These are phyloP conservation scores for Suhomyces wounanorum DNA, from an alignment of 1,139 yeast species.

Conservation along the genomic window DNA sequence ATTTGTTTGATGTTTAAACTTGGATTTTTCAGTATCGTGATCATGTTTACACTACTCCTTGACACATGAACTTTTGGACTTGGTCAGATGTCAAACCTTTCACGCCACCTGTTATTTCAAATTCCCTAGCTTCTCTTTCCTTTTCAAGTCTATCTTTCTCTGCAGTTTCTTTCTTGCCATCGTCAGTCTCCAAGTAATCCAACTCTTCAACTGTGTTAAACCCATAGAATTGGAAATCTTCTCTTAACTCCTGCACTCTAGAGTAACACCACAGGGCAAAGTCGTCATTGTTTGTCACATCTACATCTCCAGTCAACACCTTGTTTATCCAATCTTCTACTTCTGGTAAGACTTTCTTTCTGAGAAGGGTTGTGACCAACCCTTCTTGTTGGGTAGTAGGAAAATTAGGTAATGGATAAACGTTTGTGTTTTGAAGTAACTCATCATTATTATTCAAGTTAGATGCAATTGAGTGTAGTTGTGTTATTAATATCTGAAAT, in stretches of 20 bases:
- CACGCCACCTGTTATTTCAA: slow-evolving; percentile 34
- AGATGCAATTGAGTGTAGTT: slow-evolving; percentile 69
- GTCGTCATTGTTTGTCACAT: slow-evolving; percentile 47
- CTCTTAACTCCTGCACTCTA: slow-evolving; percentile 52
- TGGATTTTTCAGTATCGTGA: not conserved
- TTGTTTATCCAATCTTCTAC: slow-evolving; percentile 81
- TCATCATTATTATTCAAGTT: slow-evolving; percentile 66
- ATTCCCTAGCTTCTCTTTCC: slow-evolving; percentile 30
- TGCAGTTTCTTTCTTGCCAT: slow-evolving; percentile 40
- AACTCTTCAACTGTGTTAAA: slow-evolving; percentile 55
- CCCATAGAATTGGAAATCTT: slow-evolving; percentile 64
- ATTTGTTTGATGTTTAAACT: not conserved
- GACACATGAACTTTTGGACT: slow-evolving; percentile 45
- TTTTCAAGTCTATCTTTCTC: slow-evolving; percentile 30
- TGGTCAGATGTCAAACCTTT: slow-evolving; percentile 39
- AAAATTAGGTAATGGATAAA: slow-evolving; percentile 78
- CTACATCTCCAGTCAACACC: slow-evolving; percentile 43
- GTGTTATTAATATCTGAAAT: slow-evolving; percentile 79
- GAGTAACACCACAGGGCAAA: slow-evolving; percentile 65
- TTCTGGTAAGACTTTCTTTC: slow-evolving; percentile 88
- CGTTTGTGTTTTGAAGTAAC: slow-evolving; percentile 64
- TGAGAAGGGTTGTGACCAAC: slow-evolving; percentile 73
- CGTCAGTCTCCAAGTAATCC: slow-evolving; percentile 37
- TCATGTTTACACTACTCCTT: slow-evolving; percentile 26
- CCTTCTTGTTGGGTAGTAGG: slow-evolving; percentile 86